A percentile compares a stretch with the other conserved stretches of the same genome.
phyloP scores from a whole-genome alignment of 2,329 filamentous ascomycete genomes.

The Arthrocladium fulminans region DNA sequence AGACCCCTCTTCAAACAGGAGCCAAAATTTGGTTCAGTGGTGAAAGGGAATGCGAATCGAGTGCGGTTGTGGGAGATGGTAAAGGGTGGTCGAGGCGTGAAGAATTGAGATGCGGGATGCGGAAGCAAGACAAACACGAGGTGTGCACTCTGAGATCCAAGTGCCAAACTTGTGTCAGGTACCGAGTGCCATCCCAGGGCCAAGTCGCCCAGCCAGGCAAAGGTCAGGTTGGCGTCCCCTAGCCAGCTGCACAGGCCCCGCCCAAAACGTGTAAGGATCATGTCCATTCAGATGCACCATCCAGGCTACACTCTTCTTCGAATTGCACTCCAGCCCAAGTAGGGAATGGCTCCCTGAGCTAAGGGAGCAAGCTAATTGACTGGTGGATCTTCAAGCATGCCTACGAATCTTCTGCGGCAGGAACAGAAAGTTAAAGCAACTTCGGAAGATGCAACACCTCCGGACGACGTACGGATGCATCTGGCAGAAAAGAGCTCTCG shows the following conservation, averaged over 20 bases:
- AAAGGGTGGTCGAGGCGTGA: neutral
- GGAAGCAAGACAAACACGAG: neutral
- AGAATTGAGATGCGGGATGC: neutral
- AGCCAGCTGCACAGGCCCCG: neutral
- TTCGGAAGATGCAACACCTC: neutral
- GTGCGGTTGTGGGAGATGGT: neutral
- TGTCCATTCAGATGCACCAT: neutral
- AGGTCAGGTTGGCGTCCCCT: neutral
- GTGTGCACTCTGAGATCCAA: neutral
- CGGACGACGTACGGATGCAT: neutral
- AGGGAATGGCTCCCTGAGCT: no score
- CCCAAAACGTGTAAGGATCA: neutral
- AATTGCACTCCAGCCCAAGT: no score
- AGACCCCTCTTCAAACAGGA: slow-evolving; percentile 15
- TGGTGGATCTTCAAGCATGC: neutral
- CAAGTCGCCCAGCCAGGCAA: no score
- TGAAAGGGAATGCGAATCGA: neutral
- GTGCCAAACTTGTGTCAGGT: neutral
- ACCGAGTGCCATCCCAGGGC: neutral
- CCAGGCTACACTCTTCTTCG: no score
- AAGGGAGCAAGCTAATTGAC: neutral
- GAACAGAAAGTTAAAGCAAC: neutral
- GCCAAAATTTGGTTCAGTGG: neutral
- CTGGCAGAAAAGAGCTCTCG: neutral
- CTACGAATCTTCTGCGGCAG: neutral